Evolutionary conservation across 164 flowering plant species (phyloP).

Genomic region (Berberis vulgaris): DNA sequence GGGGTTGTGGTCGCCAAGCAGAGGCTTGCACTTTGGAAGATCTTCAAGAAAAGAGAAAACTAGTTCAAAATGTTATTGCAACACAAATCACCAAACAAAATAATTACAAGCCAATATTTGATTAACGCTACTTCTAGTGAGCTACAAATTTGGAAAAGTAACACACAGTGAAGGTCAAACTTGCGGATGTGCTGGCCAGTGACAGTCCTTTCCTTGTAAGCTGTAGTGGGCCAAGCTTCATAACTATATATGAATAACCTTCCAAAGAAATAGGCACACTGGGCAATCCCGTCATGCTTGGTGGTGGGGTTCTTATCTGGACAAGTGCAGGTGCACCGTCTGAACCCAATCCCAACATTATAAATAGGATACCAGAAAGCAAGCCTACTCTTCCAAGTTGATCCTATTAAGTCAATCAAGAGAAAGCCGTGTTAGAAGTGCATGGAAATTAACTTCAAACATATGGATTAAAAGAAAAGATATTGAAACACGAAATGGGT

Average conservation of each 20-base stretch:
- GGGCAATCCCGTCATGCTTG: conserved; percentile 58
- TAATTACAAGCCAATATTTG: background rate
- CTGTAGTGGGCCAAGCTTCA: conserved; percentile 80
- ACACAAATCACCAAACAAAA: conserved; percentile 7
- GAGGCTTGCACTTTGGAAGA: conserved; percentile 95
- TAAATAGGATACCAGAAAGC: conserved; percentile 69
- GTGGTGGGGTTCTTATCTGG: conserved; percentile 73
- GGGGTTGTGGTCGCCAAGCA: conserved; percentile 88
- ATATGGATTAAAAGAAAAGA: too few species aligned
- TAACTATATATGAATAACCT: conserved; percentile 68
- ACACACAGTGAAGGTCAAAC: conserved; percentile 81
- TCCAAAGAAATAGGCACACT: conserved; percentile 46
- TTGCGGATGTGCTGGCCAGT: conserved; percentile 82
- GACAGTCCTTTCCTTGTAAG: conserved; percentile 89
- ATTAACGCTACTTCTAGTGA: background rate
- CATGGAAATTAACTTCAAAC: too few species aligned
- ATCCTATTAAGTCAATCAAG: too few species aligned
- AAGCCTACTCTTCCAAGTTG: conserved; percentile 72
- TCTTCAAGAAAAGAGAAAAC: conserved; percentile 30
- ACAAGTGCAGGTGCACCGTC: conserved; percentile 73
- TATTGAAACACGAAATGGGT: too few species aligned
- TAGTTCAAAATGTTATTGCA: conserved; percentile 15
- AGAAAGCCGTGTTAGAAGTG: too few species aligned
- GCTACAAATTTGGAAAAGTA: background rate
- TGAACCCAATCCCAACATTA: conserved; percentile 72